Evolutionary conservation across 192 early-diverging fungal genomes (phyloP).

Genomic region (Kickxella alabastrina): DNA sequence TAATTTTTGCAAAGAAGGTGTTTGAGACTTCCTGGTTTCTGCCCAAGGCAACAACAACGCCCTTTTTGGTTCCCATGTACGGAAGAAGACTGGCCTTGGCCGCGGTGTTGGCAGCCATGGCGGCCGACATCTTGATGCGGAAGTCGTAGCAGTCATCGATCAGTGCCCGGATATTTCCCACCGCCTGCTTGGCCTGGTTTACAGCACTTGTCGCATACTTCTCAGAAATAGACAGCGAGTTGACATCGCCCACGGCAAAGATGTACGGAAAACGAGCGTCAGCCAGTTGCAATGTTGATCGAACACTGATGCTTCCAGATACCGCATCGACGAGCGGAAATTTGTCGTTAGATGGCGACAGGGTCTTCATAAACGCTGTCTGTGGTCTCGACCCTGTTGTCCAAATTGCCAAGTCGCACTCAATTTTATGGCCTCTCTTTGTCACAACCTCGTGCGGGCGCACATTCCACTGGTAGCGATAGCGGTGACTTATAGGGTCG

Average conservation of each 20-base stretch:
- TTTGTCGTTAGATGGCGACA: constrained; percentile 19
- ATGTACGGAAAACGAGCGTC: constrained; percentile 49
- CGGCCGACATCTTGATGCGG: constrained; percentile 29
- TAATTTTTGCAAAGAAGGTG: constrained; percentile 19
- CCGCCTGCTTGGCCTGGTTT: constrained; percentile 37
- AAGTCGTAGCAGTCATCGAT: constrained; percentile 45
- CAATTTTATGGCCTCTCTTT: constrained; percentile 42
- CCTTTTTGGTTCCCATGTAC: constrained; percentile 12
- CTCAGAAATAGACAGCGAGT: constrained; percentile 41
- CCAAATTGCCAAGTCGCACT: constrained; percentile 58
- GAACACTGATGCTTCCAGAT: constrained; percentile 48
- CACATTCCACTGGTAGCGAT: constrained; percentile 12
- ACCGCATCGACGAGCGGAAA: constrained; percentile 37
- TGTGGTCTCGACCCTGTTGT: constrained; percentile 49
- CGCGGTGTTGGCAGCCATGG: constrained; percentile 21
- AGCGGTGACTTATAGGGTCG: constrained; percentile 2
- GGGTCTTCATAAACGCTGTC: constrained; percentile 51
- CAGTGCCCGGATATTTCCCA: constrained; percentile 17
- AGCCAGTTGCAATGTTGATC: constrained; percentile 50
- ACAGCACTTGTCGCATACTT: constrained; percentile 42
- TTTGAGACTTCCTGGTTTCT: constrained; percentile 22
- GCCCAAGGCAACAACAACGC: constrained; percentile 34
- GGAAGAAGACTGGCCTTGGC: constrained; percentile 12
- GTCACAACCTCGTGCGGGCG: constrained; percentile 19
- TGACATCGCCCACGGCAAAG: constrained; percentile 57